Conservation (phyloP, 345 rosid genomes). For the Rhizophora mangle region DNA sequence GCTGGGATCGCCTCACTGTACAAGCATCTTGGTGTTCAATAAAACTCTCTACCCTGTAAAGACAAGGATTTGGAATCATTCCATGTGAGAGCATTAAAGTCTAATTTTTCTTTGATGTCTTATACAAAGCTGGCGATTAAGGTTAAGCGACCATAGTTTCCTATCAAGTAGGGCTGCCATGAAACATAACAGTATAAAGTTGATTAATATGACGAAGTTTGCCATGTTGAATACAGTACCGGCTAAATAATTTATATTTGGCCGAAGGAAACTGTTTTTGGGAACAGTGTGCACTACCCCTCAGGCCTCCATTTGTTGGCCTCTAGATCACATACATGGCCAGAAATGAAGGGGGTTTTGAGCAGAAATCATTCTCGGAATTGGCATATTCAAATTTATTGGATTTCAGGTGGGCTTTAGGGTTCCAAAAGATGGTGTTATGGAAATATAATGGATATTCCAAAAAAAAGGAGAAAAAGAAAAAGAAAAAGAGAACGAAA, state of each 20-base stretch:
- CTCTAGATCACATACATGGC: slow-evolving; percentile 16
- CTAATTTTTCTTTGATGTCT: slow-evolving; percentile 20
- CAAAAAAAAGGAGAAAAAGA: too few relatives aligned
- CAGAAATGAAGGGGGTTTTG: slow-evolving; percentile 7
- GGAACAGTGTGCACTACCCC: slow-evolving; percentile 19
- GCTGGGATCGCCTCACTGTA: slow-evolving; percentile 47
- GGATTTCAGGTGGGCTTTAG: background rate
- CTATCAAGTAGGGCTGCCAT: slow-evolving; percentile 35
- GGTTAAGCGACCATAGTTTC: background rate
- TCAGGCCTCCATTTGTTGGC: slow-evolving; percentile 14
- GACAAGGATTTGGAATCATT: slow-evolving; percentile 5
- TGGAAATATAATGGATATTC: too few relatives aligned
- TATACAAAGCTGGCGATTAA: slow-evolving; percentile 11
- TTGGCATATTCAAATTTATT: slow-evolving; percentile 10
- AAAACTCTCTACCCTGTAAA: slow-evolving; percentile 74
- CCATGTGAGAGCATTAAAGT: slow-evolving; percentile 6
- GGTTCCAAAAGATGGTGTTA: background rate
- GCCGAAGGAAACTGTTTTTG: slow-evolving; percentile 20
- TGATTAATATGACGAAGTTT: slow-evolving; percentile 24
- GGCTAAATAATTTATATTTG: slow-evolving; percentile 1
- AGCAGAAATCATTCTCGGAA: slow-evolving; percentile 33
- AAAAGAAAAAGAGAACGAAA: background rate
- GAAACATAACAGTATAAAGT: slow-evolving; percentile 41
- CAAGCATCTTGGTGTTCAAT: slow-evolving; percentile 87
- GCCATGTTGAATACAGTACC: slow-evolving; percentile 11